phyloP scores from a whole-genome alignment of 345 rosid species.

The Diplotaxis tenuifolia region DNA sequence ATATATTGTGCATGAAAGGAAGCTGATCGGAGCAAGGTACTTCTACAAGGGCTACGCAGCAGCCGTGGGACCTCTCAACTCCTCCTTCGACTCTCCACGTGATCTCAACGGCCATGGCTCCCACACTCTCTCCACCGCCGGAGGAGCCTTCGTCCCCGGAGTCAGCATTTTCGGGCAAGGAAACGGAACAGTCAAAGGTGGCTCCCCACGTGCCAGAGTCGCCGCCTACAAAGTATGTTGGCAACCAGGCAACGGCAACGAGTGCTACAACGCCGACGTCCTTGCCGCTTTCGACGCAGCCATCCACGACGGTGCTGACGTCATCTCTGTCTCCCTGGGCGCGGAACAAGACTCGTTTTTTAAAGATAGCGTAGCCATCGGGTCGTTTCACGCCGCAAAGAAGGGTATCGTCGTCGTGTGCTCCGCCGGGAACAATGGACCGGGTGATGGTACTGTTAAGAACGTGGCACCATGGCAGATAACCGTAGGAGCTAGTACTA shows the following conservation, averaged over 20 bases:
- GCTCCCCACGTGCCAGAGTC: constrained; percentile 75
- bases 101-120: constrained; percentile 83
- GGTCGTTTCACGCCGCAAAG: constrained; percentile 73
- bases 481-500: constrained; percentile 88
- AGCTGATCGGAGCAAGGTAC: constrained; percentile 64
- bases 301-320: constrained; percentile 74
- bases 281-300: constrained; percentile 72
- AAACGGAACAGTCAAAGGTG: constrained; percentile 75
- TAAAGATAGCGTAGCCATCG: constrained; percentile 65
- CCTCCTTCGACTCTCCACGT: constrained; percentile 57
- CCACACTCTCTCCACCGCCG: constrained; percentile 90
- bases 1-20: constrained; percentile 42
- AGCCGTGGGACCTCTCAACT: constrained; percentile 46
- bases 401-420: constrained; percentile 58
- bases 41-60: constrained; percentile 49
- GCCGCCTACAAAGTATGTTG: constrained; percentile 92
- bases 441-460: constrained; percentile 54
- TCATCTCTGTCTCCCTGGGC: constrained; percentile 72
- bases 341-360: constrained; percentile 43
- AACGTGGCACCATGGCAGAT: constrained; percentile 87
- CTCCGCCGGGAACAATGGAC: constrained; percentile 88
- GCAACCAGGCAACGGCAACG: constrained; percentile 42
- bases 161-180: constrained; percentile 55
- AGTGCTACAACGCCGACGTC: constrained; percentile 76
- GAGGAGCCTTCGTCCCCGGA: constrained; percentile 52